Evolutionary conservation across 2,329 filamentous ascomycete species (phyloP).

Genomic region (Trichoderma koningiopsis): DNA sequence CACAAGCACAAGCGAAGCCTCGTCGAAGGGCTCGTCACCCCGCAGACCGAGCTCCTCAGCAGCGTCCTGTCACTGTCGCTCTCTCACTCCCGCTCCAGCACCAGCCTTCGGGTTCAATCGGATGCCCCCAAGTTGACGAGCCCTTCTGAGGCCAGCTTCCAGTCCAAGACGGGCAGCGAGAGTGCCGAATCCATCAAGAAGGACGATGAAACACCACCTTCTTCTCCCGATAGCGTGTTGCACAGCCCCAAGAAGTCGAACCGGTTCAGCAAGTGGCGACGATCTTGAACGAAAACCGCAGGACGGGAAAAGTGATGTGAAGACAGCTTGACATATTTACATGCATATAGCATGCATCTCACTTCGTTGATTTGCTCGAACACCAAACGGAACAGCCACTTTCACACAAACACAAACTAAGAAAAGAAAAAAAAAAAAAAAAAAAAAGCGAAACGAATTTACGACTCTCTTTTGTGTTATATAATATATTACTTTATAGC

Average conservation of each 20-base stretch:
- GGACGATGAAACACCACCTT: slow-evolving; percentile 42
- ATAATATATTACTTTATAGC: slow-evolving; percentile 5
- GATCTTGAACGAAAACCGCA: not conserved
- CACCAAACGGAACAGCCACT: not conserved
- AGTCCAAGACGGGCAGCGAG: slow-evolving; percentile 44
- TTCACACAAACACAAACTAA: not conserved
- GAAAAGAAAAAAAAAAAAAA: not conserved
- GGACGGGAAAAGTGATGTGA: slow-evolving; percentile 21
- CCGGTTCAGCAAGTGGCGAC: slow-evolving; percentile 23
- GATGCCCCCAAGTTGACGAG: slow-evolving; percentile 31
- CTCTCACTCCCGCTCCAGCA: slow-evolving; percentile 32
- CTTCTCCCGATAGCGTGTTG: slow-evolving; percentile 39
- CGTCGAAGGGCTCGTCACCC: slow-evolving; percentile 49
- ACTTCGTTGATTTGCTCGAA: not conserved
- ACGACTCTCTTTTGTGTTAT: slow-evolving; percentile 25
- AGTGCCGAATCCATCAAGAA: slow-evolving; percentile 38
- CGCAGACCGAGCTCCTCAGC: slow-evolving; percentile 38
- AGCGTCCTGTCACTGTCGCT: slow-evolving; percentile 41
- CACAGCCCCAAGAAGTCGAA: slow-evolving; percentile 34
- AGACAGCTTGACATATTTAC: not conserved
- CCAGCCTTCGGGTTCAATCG: slow-evolving; percentile 30
- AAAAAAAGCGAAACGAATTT: slow-evolving; percentile 25
- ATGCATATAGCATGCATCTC: not conserved
- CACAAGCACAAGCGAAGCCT: slow-evolving; percentile 51
- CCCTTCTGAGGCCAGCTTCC: slow-evolving; percentile 36